A percentile compares a stretch with the other conserved stretches of the same genome.
Evolutionary conservation across 1,284 basidiomycete species (phyloP).

Genomic region (Microbotryum intermedium): DNA sequence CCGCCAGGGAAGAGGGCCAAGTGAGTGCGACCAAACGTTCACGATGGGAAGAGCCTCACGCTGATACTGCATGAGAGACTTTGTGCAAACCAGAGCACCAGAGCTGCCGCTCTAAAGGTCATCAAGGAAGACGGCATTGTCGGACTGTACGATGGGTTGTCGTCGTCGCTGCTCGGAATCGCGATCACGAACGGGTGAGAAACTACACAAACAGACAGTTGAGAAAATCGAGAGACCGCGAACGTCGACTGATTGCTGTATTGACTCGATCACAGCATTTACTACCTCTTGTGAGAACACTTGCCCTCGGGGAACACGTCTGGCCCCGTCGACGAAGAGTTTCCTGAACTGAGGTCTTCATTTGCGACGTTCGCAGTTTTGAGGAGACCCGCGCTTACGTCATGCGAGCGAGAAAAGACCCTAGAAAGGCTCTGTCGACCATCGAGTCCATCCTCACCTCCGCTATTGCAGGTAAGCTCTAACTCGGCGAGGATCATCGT

Average conservation of each 20-base stretch:
- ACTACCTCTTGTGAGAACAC: slow-evolving; percentile 64
- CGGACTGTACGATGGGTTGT: slow-evolving; percentile 81
- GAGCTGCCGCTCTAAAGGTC: slow-evolving; percentile 36
- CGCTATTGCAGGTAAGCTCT: slow-evolving; percentile 64
- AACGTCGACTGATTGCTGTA: too few relatives aligned
- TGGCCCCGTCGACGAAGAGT: not conserved
- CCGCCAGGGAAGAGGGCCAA: slow-evolving; percentile 69
- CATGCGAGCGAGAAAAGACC: slow-evolving; percentile 20
- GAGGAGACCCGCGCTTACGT: slow-evolving; percentile 29
- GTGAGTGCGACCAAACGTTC: slow-evolving; percentile 38
- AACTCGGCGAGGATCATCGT: not conserved
- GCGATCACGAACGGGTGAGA: slow-evolving; percentile 79
- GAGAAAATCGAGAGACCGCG: not conserved
- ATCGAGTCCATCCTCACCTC: slow-evolving; percentile 84
- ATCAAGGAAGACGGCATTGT: slow-evolving; percentile 70
- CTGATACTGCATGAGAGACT: not conserved
- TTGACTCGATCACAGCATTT: slow-evolving; percentile 48
- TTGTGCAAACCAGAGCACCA: slow-evolving; percentile 14
- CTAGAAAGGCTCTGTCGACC: slow-evolving; percentile 57
- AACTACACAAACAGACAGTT: not conserved
- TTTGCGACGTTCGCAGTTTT: slow-evolving; percentile 10
- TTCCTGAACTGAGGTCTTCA: not conserved
- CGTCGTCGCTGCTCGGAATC: slow-evolving; percentile 79
- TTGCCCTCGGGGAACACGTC: not conserved
- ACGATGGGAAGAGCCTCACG: not conserved